phyloP scores from a whole-genome alignment of 129 eudicot genomes.

The Chrysanthemum seticuspe region DNA sequence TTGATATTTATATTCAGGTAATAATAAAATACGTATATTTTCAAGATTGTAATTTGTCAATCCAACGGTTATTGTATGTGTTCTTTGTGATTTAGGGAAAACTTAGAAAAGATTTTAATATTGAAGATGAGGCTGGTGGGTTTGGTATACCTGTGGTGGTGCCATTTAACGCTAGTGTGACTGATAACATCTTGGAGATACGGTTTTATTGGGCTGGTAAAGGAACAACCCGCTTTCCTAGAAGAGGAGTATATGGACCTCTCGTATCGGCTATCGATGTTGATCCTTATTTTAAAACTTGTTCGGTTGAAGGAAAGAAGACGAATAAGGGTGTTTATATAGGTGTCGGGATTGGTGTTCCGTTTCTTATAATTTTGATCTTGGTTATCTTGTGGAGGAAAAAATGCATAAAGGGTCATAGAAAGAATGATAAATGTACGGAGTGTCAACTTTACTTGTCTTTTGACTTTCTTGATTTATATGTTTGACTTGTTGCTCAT shows the following conservation, averaged over 20 bases:
- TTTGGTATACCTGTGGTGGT: conserved; percentile 41
- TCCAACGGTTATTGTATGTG: neutral
- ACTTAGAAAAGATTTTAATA: conserved; percentile 53
- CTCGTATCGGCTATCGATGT: conserved; percentile 87
- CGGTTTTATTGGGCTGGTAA: conserved; percentile 82
- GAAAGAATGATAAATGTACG: conserved; percentile 38
- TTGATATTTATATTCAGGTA: conserved; percentile 93
- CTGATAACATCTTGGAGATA: conserved; percentile 63
- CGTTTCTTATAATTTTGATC: conserved; percentile 26
- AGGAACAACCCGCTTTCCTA: conserved; percentile 85
- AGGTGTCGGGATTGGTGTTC: conserved; percentile 45
- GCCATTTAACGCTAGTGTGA: conserved; percentile 49
- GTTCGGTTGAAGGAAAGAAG: conserved; percentile 41
- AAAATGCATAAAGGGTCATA: conserved; percentile 30
- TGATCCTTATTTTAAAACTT: conserved; percentile 51
- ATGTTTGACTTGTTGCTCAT: neutral
- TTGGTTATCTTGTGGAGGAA: conserved; percentile 55
- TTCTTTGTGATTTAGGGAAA: conserved; percentile 43
- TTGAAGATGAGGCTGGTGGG: conserved; percentile 62
- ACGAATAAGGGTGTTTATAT: conserved; percentile 36
- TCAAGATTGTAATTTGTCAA: conserved; percentile 14
- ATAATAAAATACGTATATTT: neutral
- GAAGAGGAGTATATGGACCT: conserved; percentile 86
- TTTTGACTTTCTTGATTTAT: conserved; percentile 22
- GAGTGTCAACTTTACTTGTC: neutral